Evolutionary conservation across 2,329 filamentous ascomycete genomes (phyloP), one percentile per base, ranked within the genome.

Genomic region (Penicillium sp.): DNA sequence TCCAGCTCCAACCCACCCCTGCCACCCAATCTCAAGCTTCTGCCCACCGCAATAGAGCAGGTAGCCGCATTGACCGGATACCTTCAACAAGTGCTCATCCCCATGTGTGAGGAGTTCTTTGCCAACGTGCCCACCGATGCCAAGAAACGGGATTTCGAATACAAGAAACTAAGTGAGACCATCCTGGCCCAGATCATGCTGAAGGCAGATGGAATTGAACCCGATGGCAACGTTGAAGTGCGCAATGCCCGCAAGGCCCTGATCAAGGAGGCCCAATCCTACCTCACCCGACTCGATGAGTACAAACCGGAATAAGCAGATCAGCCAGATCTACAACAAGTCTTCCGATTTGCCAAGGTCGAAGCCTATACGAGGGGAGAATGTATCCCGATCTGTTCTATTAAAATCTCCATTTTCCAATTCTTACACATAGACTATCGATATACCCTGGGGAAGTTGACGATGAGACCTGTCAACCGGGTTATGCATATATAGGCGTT

Each of bases 151-250:
- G 73, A 74, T 24, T 76, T 74, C 53, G 78, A 80, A 60, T 71
- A 79, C 58, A 75, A 72, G 56, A 77, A 74, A 51, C 61, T 81
- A 45, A 74, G 68, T 53, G 78, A 80, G 66, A 77, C 71, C 1
- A 74, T 79, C 11, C 58, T 80, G 63, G 66, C 69, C 19, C 76
- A 80, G 61, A 68, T 80, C 16, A 65, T 78, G 48, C 56, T 81
- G 55, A 79, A 79, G 82, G 74, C 96, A 5, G 89, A 93, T 66
- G 85, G 90, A 7, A 77, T 97, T 13, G 88, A 95, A 62, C 78
- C 80, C 3, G 90, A 96, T 65, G 87, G 90, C 71, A 72, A 81
- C 6, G 84, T 86, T 59, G 80, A 87, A 6, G 71, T 82, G 50
- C 76, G 79, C 9, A 70, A 79, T 44, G 84, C 87, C 61, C 72